A percentile compares a stretch with the other conserved stretches of the same genome.
These are phyloP conservation scores for Setomelanomma holmii DNA, from an alignment of 2,329 filamentous ascomycete species.

Conservation along the genomic window DNA sequence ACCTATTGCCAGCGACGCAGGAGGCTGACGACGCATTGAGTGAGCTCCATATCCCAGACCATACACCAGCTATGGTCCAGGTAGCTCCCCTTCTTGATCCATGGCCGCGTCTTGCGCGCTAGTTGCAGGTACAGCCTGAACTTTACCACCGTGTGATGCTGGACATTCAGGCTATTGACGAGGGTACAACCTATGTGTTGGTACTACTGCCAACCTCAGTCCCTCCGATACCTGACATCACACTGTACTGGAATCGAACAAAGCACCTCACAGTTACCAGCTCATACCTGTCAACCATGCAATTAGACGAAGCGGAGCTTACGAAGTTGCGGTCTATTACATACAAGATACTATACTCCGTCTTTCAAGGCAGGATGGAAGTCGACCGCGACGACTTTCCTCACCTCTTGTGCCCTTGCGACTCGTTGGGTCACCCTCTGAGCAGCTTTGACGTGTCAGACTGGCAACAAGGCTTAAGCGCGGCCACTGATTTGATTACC, in stretches of 20 bases:
- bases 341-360: conserved; percentile 31
- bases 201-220: conserved; percentile 30
- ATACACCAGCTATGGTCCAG: conserved; percentile 34
- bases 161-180: conserved; percentile 13
- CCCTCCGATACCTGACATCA: conserved; percentile 25
- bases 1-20: conserved; percentile 70
- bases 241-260: conserved; percentile 42
- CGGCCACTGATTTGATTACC: conserved; percentile 21
- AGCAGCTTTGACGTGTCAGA: conserved; percentile 15
- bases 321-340: conserved; percentile 31
- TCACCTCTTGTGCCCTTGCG: conserved; percentile 37
- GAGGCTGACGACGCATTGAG: conserved; percentile 23
- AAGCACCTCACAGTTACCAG: conserved; percentile 26
- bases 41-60: conserved; percentile 34
- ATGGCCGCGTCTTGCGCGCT: conserved; percentile 30
- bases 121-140: conserved; percentile 16
- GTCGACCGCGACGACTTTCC: conserved; percentile 36
- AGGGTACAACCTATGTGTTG: conserved; percentile 26
- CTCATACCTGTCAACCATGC: conserved; percentile 14
- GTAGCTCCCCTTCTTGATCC: conserved; percentile 38
- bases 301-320: conserved; percentile 24
- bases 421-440: conserved; percentile 8
- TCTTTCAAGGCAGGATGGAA: conserved; percentile 28
- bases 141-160: conserved; percentile 30
- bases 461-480: not conserved